These are phyloP conservation scores for Amanita polypyramis DNA, from an alignment of 768 basidiomycete genomes.

Conservation along the genomic window DNA sequence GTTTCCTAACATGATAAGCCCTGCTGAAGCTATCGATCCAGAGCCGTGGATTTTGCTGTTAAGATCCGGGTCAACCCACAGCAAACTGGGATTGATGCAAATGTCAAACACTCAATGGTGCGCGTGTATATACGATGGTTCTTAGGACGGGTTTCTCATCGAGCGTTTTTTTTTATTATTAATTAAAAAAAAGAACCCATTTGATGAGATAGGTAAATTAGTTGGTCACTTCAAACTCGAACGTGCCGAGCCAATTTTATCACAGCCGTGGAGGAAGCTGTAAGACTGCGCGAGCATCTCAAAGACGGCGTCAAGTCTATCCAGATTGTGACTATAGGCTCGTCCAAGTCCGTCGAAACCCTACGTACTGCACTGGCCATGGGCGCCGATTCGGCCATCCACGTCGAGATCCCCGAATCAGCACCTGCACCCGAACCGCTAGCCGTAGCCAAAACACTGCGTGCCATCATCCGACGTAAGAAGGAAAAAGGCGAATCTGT, in stretches of 20 bases:
- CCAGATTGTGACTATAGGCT: constrained; percentile 90
- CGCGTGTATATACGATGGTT: constrained; percentile 18
- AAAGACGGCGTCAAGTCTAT: constrained; percentile 76
- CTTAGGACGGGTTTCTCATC: background rate
- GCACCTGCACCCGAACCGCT: constrained; percentile 80
- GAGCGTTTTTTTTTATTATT: too few species aligned
- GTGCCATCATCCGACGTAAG: constrained; percentile 59
- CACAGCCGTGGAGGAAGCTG: constrained; percentile 91
- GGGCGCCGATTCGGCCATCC: constrained; percentile 91
- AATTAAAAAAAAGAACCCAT: constrained; percentile 89
- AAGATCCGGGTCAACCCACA: constrained; percentile 96
- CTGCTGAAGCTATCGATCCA: constrained; percentile 19
- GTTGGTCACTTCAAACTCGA: background rate
- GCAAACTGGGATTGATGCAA: constrained; percentile 92
- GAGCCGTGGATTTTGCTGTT: constrained; percentile 93
- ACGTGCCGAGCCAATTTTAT: background rate
- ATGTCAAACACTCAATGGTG: constrained; percentile 99
- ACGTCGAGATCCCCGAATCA: constrained; percentile 75
- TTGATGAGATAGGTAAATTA: constrained; percentile 87
- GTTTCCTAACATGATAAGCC: background rate
- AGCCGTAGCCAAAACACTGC: constrained; percentile 78
- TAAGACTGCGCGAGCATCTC: constrained; percentile 81
- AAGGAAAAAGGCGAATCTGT: constrained; percentile 32
- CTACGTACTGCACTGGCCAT: constrained; percentile 95
- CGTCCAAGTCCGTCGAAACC: constrained; percentile 79